phyloP scores from a whole-genome alignment of 2,329 filamentous ascomycete species.

The Leptographium galeiforme region DNA sequence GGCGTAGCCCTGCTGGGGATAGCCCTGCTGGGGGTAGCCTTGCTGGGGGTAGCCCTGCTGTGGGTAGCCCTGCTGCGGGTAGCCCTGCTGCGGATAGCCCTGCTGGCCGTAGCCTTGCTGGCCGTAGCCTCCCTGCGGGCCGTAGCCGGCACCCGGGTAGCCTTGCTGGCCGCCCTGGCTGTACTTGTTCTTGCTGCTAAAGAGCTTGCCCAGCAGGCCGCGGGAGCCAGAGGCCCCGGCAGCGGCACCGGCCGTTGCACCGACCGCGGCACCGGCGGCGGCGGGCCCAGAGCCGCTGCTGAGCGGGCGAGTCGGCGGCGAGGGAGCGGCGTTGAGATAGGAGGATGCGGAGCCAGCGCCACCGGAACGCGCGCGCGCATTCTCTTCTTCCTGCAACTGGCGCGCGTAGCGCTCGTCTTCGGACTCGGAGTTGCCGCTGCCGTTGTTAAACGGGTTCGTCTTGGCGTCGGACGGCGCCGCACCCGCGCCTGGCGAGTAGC shows the following conservation, averaged over 20 bases:
- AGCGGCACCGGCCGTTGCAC: not conserved
- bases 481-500: constrained; percentile 42
- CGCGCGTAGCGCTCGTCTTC: constrained; percentile 65
- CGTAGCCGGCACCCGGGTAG: constrained; percentile 16
- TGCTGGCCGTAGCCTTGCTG: constrained; percentile 3
- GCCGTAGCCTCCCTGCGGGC: constrained; percentile 15
- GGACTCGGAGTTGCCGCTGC: constrained; percentile 22
- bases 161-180: constrained; percentile 9
- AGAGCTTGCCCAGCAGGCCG: constrained; percentile 38
- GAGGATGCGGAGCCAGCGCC: constrained; percentile 16
- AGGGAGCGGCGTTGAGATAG: constrained; percentile 21
- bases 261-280: not conserved
- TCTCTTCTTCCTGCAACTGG: constrained; percentile 71
- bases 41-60: constrained; percentile 16
- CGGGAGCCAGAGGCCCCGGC: constrained; percentile 21
- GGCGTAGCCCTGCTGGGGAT: not conserved
- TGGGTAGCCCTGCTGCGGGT: constrained; percentile 16
- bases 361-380: constrained; percentile 39
- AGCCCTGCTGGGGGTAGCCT: constrained; percentile 15
- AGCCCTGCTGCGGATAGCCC: constrained; percentile 16
- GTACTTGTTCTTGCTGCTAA: constrained; percentile 24
- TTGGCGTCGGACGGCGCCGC: constrained; percentile 43
- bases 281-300: not conserved
- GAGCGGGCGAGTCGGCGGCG: constrained; percentile 1
- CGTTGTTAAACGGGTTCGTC: constrained; percentile 50